phyloP scores from a whole-genome alignment of 352 stramenopile species.

The Ochromonadaceae sp. region DNA sequence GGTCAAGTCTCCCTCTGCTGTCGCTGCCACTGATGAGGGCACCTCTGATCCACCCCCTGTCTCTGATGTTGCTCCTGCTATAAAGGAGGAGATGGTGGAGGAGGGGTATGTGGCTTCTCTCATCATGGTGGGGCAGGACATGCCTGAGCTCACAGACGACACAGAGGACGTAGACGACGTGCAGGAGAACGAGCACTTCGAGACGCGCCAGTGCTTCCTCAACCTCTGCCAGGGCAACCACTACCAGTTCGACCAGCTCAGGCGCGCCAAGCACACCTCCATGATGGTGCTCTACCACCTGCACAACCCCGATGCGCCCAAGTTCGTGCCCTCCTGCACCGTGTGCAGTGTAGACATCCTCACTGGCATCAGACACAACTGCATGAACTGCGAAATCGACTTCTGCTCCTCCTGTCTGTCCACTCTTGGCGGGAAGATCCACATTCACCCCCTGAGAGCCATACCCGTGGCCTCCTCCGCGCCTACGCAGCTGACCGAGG shows the following conservation, averaged over 20 bases:
- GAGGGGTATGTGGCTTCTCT: constrained; percentile 25
- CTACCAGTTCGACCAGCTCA: constrained; percentile 97
- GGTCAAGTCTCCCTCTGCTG: no score
- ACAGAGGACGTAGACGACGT: constrained; percentile 67
- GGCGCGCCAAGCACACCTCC: constrained; percentile 93
- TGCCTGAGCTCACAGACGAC: constrained; percentile 28
- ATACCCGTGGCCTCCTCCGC: constrained; percentile 45
- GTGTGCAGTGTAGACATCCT: constrained; percentile 81
- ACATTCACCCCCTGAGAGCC: constrained; percentile 76
- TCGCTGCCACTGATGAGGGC: no score
- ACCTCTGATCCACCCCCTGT: no score
- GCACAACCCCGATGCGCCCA: constrained; percentile 82
- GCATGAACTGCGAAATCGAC: constrained; percentile 84
- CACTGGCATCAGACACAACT: constrained; percentile 82
- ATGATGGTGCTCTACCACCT: constrained; percentile 83
- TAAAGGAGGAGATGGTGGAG: constrained; percentile 33
- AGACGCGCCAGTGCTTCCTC: constrained; percentile 89
- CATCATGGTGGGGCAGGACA: neutral
- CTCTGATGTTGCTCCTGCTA: no score
- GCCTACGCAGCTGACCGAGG: constrained; percentile 45
- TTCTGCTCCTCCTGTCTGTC: constrained; percentile 77
- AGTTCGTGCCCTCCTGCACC: constrained; percentile 90
- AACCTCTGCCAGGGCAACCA: constrained; percentile 92
- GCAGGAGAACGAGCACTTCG: constrained; percentile 90
- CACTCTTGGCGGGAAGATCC: constrained; percentile 69